Evolutionary conservation across 2,329 filamentous ascomycete genomes (phyloP), one percentile per base, ranked within the genome.

Genomic region (Pseudopyricularia javanii): DNA sequence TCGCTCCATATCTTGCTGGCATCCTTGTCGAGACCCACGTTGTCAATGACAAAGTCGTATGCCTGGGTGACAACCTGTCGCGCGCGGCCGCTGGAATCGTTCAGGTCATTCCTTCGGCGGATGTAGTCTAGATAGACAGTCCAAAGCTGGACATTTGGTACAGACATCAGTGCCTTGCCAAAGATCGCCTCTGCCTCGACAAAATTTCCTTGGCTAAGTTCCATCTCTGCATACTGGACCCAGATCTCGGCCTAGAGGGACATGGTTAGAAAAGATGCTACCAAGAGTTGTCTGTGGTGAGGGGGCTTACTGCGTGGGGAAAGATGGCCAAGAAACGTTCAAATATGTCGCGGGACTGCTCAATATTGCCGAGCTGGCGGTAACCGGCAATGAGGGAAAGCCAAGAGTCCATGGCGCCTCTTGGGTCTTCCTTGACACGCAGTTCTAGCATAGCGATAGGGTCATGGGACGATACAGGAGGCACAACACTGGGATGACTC

Each of bases 41-140:
- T 87, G 59, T 88, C 80, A 47, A 98, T 80, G 7, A 95, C 91
- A 63, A 95, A 90, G 57, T 97, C 90, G 68, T 96, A 98, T 3
- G 90, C 88, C 57, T 89, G 84, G 20, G 83, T 85, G 53, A 98
- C 85, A 7, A 85, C 86, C 58, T 82, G 79, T 56, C 93, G 86
- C 49, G 89, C 87, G 58, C 83, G 75, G 20, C 88, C 88, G 35
- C 79, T 80, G 1, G 84, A 74, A 64, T 97, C 93, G 61, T 86
- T 89, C 55, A 97, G 73, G 58, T 95, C 91, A 67, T 96, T 93
- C 58, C 88, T 81, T 49, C 93, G 86, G 52, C 93, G 88, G 57
- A 97, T 88, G 66, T 97, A 96, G 68, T 96, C 90, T 56, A 98
- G 81, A 66, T 98, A 98, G 32, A 90, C 80, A 7, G 86, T 89